Evolutionary conservation across 2,329 filamentous ascomycete genomes (phyloP), one percentile per base, ranked within the genome.

Genomic region (Aspergillus glaucus): DNA sequence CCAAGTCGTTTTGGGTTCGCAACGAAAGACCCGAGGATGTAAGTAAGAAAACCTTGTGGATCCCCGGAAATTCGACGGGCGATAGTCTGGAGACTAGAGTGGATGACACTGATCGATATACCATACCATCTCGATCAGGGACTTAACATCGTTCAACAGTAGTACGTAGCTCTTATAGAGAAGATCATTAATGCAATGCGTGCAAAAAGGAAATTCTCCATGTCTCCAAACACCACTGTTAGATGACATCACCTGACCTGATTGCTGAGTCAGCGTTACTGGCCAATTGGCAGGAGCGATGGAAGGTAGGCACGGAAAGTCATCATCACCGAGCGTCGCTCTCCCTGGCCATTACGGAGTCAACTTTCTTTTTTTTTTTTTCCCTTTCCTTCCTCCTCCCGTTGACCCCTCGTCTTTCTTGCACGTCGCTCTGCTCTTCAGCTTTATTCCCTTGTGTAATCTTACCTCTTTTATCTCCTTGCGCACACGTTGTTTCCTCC

Each of bases 161-260:
- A 30, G 10, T 30, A 30, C 22, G 22, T 22, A 22, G 22, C 22
- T 22, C 22, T 22, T 10, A 30, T 30, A 30, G 26, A 30, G 26
- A 30, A 17, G 14, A 36, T 17, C 34, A 37, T 15, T 17, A n/a
- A 37, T 19, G 34, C 34, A 37, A 19, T 37, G 34, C 34, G 34
- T 37, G 17, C 17, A 14, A 40, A 10, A 9, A 36, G 34, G 34
- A 17, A n/a, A 36, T n/a, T 15, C 34, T 36, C 15, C 34, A n/a
- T n/a, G 32, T 36, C n/a, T 17, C 6, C 32, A 36, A 8, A 36
- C n/a, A n/a, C 1, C 19, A 53, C 51, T 51, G 54, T 53, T 47
- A 49, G 51, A 59, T 63, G 60, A 64, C 59, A 64, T 67, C 65
- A 67, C 65, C 57, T 64, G 61, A 65, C 55, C 50, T 55, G 54